Percentiles rank a stretch among this genome's conserved stretches.
Evolutionary conservation across 2,329 filamentous ascomycete genomes (phyloP).

Genomic region (Penicillium glabrum): DNA sequence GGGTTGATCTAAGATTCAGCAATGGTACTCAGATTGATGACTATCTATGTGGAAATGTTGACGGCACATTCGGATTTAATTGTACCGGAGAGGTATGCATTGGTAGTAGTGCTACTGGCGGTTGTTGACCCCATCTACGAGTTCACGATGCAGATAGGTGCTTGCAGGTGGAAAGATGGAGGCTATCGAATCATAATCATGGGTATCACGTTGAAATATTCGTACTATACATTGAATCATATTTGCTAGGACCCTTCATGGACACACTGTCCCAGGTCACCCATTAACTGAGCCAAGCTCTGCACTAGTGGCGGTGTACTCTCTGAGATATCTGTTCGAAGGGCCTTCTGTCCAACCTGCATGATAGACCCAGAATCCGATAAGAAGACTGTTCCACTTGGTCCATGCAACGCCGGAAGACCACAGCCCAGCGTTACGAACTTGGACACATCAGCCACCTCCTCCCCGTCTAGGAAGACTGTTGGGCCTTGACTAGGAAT

Average conservation of each 20-base stretch:
- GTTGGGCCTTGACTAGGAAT: slow-evolving; percentile 21
- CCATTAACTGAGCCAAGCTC: slow-evolving; percentile 63
- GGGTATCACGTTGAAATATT: neutral
- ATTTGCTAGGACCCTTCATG: neutral
- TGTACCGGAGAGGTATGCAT: slow-evolving; percentile 9
- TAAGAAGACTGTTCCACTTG: slow-evolving; percentile 38
- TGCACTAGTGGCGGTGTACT: slow-evolving; percentile 63
- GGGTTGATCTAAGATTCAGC: slow-evolving; percentile 16
- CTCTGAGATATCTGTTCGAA: slow-evolving; percentile 56
- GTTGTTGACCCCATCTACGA: neutral
- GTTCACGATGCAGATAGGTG: too few relatives aligned
- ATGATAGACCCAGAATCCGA: slow-evolving; percentile 61
- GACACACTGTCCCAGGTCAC: slow-evolving; percentile 22
- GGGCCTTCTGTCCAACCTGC: slow-evolving; percentile 57
- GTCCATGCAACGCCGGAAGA: slow-evolving; percentile 50
- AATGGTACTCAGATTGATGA: slow-evolving; percentile 20
- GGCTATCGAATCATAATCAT: neutral
- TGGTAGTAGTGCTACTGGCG: slow-evolving; percentile 14
- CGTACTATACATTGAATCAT: slow-evolving; percentile 6
- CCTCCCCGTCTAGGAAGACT: slow-evolving; percentile 58
- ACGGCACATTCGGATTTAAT: neutral
- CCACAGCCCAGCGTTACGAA: slow-evolving; percentile 61
- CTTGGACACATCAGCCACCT: slow-evolving; percentile 54
- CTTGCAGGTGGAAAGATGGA: neutral
- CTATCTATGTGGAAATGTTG: slow-evolving; percentile 30